Evolutionary conservation across 2,329 filamentous ascomycete genomes (phyloP).

Genomic region (Fusarium proliferatum): DNA sequence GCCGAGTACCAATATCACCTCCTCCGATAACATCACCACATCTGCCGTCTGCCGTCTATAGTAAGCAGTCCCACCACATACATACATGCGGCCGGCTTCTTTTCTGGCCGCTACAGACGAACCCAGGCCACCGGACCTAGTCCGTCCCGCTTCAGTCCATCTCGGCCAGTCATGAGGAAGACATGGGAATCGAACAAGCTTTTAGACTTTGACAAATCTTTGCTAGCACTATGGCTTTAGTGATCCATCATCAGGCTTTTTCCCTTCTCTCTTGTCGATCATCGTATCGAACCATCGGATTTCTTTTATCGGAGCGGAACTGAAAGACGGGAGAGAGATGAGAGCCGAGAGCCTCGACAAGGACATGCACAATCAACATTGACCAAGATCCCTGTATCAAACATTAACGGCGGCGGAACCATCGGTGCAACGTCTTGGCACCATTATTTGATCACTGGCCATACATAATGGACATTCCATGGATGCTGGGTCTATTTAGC

Average conservation of each 20-base stretch:
- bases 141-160: conserved; percentile 12
- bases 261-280: conserved; percentile 16
- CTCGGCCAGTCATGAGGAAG: conserved; percentile 8
- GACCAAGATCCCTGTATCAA: conserved; percentile 18
- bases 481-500: background rate
- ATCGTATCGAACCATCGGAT: background rate
- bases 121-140: conserved; percentile 3
- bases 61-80: conserved; percentile 13
- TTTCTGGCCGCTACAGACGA: conserved; percentile 14
- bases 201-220: conserved; percentile 27
- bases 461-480: background rate
- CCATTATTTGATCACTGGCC: background rate
- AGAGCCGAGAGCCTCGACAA: conserved; percentile 7
- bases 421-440: conserved; percentile 37
- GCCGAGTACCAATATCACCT: background rate
- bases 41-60: background rate
- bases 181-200: conserved; percentile 25
- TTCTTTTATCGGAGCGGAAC: background rate
- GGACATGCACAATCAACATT: conserved; percentile 18
- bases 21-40: background rate
- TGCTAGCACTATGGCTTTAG: background rate
- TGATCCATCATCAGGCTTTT: background rate
- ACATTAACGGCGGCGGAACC: conserved; percentile 22
- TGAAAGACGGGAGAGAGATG: conserved; percentile 13
- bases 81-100: conserved; percentile 6